Conservation (phyloP, 257 asterid species). For the Nicotiana paniculata region DNA sequence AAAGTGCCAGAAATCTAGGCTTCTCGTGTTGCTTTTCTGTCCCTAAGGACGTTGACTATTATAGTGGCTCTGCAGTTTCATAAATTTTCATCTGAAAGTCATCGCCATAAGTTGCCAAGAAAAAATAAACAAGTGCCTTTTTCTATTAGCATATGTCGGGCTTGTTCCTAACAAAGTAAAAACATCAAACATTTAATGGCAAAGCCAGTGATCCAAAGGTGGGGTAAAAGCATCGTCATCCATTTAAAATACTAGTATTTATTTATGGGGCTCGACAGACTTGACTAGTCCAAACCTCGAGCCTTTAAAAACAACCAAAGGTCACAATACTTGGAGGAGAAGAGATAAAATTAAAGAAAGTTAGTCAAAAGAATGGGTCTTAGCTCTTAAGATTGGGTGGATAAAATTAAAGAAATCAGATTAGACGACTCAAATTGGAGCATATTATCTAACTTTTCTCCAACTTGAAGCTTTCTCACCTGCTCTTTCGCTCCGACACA, state of each 20-base stretch:
- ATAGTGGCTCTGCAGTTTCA: not conserved
- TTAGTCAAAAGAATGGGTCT: not conserved
- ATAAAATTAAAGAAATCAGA: not conserved
- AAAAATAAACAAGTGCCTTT: not conserved
- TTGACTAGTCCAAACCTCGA: conserved; percentile 23
- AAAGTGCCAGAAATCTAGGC: conserved; percentile 6
- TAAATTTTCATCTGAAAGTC: not conserved
- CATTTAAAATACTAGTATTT: not conserved
- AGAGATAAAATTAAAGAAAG: conserved; percentile 16
- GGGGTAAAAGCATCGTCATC: not conserved
- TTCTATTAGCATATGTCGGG: not conserved
- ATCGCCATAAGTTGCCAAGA: not conserved
- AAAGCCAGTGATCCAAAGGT: not conserved
- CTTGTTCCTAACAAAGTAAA: not conserved
- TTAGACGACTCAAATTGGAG: not conserved
- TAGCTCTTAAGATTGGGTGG: not conserved
- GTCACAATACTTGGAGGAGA: conserved; percentile 9
- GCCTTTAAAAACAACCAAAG: conserved; percentile 22
- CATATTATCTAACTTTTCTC: not conserved
- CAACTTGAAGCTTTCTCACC: not conserved
- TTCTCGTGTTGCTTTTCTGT: not conserved
- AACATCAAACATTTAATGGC: not conserved
- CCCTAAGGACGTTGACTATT: not conserved
- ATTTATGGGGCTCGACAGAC: not conserved
- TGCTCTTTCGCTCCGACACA: not conserved